These are phyloP conservation scores for Porphyrellus sp. DNA, from an alignment of 1,284 basidiomycete species.

Conservation along the genomic window DNA sequence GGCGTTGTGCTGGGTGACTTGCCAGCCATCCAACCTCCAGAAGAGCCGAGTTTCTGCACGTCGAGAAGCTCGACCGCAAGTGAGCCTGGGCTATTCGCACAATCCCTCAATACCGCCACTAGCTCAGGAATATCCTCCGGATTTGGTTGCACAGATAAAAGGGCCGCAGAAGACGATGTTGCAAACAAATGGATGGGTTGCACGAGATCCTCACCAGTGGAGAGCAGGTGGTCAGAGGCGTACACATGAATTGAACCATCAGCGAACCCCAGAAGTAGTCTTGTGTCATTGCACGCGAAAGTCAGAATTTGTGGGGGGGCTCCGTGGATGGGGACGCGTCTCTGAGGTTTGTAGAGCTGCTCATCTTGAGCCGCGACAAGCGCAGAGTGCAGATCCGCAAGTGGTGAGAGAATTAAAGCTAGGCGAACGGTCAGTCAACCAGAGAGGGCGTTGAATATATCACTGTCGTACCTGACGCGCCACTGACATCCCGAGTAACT, in stretches of 20 bases:
- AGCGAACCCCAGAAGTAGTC: slow-evolving; percentile 55
- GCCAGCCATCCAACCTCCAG: slow-evolving; percentile 61
- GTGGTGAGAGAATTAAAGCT: slow-evolving; percentile 59
- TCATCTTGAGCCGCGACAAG: slow-evolving; percentile 42
- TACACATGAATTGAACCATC: slow-evolving; percentile 59
- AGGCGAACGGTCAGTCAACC: not conserved
- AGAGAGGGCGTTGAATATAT: not conserved
- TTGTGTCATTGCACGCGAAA: slow-evolving; percentile 57
- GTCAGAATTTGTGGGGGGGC: slow-evolving; percentile 49
- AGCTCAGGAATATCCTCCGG: slow-evolving; percentile 60
- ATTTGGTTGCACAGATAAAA: slow-evolving; percentile 60
- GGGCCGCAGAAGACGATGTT: slow-evolving; percentile 39
- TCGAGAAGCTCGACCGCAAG: slow-evolving; percentile 57
- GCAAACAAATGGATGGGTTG: slow-evolving; percentile 49
- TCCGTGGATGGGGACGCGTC: slow-evolving; percentile 43
- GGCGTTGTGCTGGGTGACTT: slow-evolving; percentile 49
- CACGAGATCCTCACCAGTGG: slow-evolving; percentile 41
- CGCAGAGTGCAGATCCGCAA: slow-evolving; percentile 52
- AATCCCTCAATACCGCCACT: slow-evolving; percentile 56
- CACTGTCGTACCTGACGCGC: slow-evolving; percentile 38
- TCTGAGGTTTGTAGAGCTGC: slow-evolving; percentile 47
- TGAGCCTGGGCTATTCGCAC: slow-evolving; percentile 34
- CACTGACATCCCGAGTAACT: slow-evolving; percentile 39
- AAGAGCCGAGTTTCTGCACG: slow-evolving; percentile 45
- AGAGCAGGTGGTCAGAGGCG: slow-evolving; percentile 50